A percentile compares a stretch with the other conserved stretches of the same genome.
Evolutionary conservation across 495 filamentous ascomycete species (phyloP).

Genomic region (Penicillium bialowiezense): DNA sequence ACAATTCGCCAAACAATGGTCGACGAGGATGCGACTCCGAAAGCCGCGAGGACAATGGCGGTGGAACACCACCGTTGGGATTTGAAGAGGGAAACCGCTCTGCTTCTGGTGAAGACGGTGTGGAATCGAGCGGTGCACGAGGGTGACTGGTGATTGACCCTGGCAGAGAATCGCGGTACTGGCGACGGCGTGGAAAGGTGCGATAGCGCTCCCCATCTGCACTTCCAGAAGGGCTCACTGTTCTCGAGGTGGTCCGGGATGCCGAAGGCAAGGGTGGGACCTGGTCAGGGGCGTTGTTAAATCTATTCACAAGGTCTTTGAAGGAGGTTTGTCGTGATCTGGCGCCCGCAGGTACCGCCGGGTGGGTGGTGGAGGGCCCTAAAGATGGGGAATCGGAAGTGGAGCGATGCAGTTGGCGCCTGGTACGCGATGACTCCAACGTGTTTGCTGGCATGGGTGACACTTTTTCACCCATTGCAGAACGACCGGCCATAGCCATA

Average conservation of each 20-base stretch:
- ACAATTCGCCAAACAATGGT: constrained; percentile 52
- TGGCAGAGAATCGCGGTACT: constrained; percentile 21
- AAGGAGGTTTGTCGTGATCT: constrained; percentile 51
- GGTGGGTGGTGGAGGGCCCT: constrained; percentile 13
- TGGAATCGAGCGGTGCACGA: constrained; percentile 7
- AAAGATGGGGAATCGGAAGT: constrained; percentile 33
- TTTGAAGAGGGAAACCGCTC: background rate
- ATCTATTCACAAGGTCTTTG: constrained; percentile 60
- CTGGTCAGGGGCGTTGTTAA: constrained; percentile 56
- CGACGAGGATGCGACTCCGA: constrained; percentile 27
- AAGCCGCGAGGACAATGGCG: constrained; percentile 20
- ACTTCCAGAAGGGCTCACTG: constrained; percentile 33
- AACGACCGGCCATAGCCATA: constrained; percentile 17
- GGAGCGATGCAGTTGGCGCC: constrained; percentile 31
- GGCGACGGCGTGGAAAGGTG: constrained; percentile 27
- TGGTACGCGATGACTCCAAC: constrained; percentile 23
- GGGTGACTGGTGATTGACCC: constrained; percentile 6
- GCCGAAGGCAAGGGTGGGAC: constrained; percentile 46
- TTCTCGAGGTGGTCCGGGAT: constrained; percentile 31
- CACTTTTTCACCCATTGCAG: constrained; percentile 19
- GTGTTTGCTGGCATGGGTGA: constrained; percentile 28
- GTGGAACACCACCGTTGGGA: constrained; percentile 8
- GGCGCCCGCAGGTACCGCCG: constrained; percentile 19
- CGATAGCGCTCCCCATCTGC: constrained; percentile 24
- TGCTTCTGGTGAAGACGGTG: constrained; percentile 7